Evolutionary conservation across 2,329 filamentous ascomycete species (phyloP).

Genomic region (Pseudocercospora vitis): DNA sequence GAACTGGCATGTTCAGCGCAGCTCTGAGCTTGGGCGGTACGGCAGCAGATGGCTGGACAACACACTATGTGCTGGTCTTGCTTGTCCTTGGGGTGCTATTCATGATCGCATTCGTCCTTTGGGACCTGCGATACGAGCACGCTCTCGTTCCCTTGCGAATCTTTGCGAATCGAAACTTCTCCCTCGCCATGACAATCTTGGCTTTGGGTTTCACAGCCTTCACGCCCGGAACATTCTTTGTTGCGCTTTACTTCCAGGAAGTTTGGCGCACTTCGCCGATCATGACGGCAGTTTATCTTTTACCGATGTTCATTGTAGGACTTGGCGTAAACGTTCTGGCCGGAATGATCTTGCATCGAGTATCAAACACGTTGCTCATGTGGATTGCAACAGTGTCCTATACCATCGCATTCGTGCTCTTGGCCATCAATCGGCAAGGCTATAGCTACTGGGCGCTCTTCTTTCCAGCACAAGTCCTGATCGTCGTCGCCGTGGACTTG

Average conservation of each 20-base stretch:
- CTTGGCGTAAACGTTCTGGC: constrained; percentile 4
- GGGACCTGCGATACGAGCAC: constrained; percentile 8
- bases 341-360: constrained; percentile 8
- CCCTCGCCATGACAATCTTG: constrained; percentile 8
- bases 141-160: constrained; percentile 13
- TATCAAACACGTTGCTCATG: constrained; percentile 15
- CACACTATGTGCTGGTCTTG: constrained; percentile 42
- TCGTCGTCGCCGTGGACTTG: constrained; percentile 10
- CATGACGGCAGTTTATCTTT: constrained; percentile 9
- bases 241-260: constrained; percentile 11
- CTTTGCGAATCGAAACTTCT: constrained; percentile 11
- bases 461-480: constrained; percentile 13
- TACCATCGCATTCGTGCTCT: constrained; percentile 6
- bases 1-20: constrained; percentile 16
- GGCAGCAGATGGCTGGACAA: constrained; percentile 39
- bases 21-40: constrained; percentile 52
- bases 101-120: constrained; percentile 42
- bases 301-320: constrained; percentile 15
- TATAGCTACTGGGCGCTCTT: constrained; percentile 15
- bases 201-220: constrained; percentile 14
- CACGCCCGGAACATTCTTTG: constrained; percentile 15
- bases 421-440: constrained; percentile 5
- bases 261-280: constrained; percentile 7
- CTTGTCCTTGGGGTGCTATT: constrained; percentile 41
- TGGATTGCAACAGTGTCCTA: constrained; percentile 6